These are phyloP conservation scores for Populus ilicifolia DNA, from an alignment of 345 rosid genomes.

Conservation along the genomic window DNA sequence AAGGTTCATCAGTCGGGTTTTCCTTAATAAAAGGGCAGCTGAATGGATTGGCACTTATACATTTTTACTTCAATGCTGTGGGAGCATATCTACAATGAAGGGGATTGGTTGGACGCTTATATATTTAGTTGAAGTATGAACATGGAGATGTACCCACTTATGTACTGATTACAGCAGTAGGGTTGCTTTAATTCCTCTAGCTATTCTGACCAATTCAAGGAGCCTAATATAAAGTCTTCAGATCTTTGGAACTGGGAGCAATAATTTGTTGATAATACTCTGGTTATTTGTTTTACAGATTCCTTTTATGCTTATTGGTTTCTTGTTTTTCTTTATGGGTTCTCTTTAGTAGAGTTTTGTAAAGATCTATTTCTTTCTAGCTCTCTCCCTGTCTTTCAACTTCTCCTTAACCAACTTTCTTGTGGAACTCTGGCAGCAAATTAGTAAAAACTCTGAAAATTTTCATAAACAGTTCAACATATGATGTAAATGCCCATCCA, in stretches of 20 bases:
- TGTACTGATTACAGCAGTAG: neutral
- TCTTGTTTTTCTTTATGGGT: neutral
- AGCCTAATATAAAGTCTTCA: neutral
- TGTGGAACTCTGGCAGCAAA: neutral
- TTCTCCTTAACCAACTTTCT: neutral
- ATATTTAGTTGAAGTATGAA: neutral
- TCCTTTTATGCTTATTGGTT: neutral
- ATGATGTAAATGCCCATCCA: neutral
- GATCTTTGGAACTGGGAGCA: neutral
- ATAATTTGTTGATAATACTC: neutral
- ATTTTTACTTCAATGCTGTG: neutral
- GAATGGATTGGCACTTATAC: neutral
- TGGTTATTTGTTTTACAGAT: neutral
- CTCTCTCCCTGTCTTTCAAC: neutral
- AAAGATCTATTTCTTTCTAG: neutral
- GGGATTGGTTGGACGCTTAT: neutral
- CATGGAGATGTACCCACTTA: neutral
- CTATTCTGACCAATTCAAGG: neutral
- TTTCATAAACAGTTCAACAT: neutral
- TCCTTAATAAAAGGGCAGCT: neutral
- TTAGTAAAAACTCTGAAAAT: neutral
- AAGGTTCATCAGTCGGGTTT: neutral
- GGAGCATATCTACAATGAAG: neutral
- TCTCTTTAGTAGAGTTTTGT: neutral
- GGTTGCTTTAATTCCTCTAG: neutral